Evolutionary conservation across 129 eudicot species (phyloP).

Genomic region (Centrapalus pauciflorus): DNA sequence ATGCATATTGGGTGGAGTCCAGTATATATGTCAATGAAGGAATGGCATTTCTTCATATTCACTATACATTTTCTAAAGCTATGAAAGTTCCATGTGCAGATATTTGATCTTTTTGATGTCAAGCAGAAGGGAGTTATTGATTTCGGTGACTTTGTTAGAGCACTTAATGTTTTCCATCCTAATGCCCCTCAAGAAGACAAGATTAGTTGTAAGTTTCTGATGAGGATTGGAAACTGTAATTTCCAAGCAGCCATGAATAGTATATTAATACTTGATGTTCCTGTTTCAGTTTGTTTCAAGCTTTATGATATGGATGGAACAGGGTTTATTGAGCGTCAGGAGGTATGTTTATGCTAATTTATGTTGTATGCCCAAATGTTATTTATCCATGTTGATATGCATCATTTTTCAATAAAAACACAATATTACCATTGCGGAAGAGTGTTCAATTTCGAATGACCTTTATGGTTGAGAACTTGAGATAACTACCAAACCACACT

Average conservation of each 20-base stretch:
- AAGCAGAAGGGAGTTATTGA: constrained; percentile 85
- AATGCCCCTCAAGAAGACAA: constrained; percentile 95
- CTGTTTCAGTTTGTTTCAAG: constrained; percentile 77
- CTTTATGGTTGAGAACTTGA: too few relatives aligned
- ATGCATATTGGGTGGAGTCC: constrained; percentile 3
- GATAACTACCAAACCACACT: too few relatives aligned
- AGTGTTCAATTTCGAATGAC: too few relatives aligned
- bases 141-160: constrained; percentile 94
- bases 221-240: neutral
- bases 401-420: too few relatives aligned
- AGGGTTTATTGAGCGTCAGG: constrained; percentile 96
- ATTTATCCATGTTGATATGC: too few relatives aligned
- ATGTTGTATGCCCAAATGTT: neutral
- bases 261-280: constrained; percentile 1
- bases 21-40: too few relatives aligned
- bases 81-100: constrained; percentile 42
- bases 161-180: constrained; percentile 92
- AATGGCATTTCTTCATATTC: neutral
- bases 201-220: constrained; percentile 60
- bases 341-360: constrained; percentile 42
- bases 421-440: too few relatives aligned
- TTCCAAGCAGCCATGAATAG: neutral
- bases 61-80: constrained; percentile 1
- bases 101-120: constrained; percentile 88
- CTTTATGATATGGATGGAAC: constrained; percentile 96